Conservation (phyloP, 345 rosid species). For the rapeseed (Brassica napus) region Da-Ae NC_063445.1:56774501-56775000, state of each 20-base stretch:
- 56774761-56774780: conserved; percentile 49
- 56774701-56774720: conserved; percentile 59
- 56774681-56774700: conserved; percentile 46
- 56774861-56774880: conserved; percentile 56
- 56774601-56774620: conserved; percentile 45
- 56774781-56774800: conserved; percentile 40
- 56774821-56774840: conserved; percentile 71
- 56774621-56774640: conserved; percentile 65
- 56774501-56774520: conserved; percentile 76
- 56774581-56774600: conserved; percentile 55
- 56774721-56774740: conserved; percentile 94
- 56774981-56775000: conserved; percentile 90
- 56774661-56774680: conserved; percentile 49
- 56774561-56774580: conserved; percentile 41
- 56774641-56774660: conserved; percentile 68
- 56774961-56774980: conserved; percentile 47
- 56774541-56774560: conserved; percentile 84
- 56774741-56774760: conserved; percentile 75
- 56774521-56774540: conserved; percentile 93
- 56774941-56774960: conserved; percentile 40
- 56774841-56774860: conserved; percentile 48
- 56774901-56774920: conserved; percentile 9
- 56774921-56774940: conserved; percentile 33
- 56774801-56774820: conserved; percentile 63
- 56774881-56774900: not conserved